Base-by-base conservation (phyloP, 768 basidiomycete genomes). In the Phylloporus sp. region DNA sequence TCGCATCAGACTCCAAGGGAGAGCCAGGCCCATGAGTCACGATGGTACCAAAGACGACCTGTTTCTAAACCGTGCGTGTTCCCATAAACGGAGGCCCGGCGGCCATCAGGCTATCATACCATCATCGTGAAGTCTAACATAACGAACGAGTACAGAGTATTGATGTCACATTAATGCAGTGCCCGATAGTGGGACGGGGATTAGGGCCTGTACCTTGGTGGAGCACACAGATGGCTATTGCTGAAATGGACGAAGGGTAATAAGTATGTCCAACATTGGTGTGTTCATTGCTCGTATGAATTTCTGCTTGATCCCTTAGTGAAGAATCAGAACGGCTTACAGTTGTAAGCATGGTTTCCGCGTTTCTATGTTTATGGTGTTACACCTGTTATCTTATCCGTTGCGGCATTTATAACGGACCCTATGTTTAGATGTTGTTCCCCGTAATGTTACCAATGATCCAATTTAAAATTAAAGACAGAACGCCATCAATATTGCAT, bases 181-280 rank as follows among this genome's bases (percentile, higher is more conserved):
- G 85, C 56, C 90, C 90, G 2, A 88, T 91, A 54, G 80, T 82
- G 12, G 90, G 90, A 66, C 88, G 91, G 61, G 90, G 91, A 6
- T 71, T 93, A 5, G 90, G 90, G 0, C 88, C 86, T 13, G 69
- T 82, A 2, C 62, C 80, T 0, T 91, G 88, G 88, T 91, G 89
- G 88, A 75, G 75, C 13, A 74, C 72, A 31, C 70, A 69, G 32
- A 54, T 75, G 4, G 69, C 74, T 28, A 73, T 74, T 34, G 78
- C 68, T 41, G 65, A 64, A 4, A 72, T 71, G 66, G 75, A 74
- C 6, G 65, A 74, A 59, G 75, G 68, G 18, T 75, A 44, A 68
- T 26, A 18, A 28, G 31, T 31, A 32, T 20, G 18, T 23, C 6
- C 31, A 16, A 35, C 9, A 6, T 35, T n/a, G 34, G 9, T 41